Evolutionary conservation across 345 rosid species (phyloP), one percentile per base, ranked within the genome.

Genomic region (Streptanthus diversifolius): DNA sequence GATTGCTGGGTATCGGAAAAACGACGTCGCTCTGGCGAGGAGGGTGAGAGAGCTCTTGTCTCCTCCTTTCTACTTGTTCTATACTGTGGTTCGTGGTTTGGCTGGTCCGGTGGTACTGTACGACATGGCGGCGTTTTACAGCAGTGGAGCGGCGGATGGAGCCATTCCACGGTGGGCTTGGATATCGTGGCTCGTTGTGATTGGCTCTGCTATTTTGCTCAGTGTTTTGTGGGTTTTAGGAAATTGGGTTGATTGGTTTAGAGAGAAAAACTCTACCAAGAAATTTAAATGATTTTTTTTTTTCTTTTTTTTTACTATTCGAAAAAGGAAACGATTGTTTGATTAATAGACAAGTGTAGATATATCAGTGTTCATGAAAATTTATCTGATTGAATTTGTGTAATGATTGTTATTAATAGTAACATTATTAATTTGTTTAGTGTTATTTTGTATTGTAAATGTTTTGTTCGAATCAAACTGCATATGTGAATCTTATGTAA

Each of bases 141-240:
- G 70, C 0, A 81, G 75, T 4, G 88, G 85, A 8, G 81, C 57
- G 36, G 86, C 76, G 32, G 72, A 72, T 4, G 75, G 68, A 78
- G 72, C 71, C 45, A 36, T 91, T 65, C 95, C 96, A 7, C 53
- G 44, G 68, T 93, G 98, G 98, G 92, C 83, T 56, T 85, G 98
- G 98, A 7, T 72, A n/a, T 93, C 96, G 52, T 89, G 98, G 98
- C 79, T 85, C 43, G 58, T 83, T 71, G 86, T 93, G 39, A 86
- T 80, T 65, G 83, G 57, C 1, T 57, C 66, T 18, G 96, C 90
- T 59, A 84, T 88, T 32, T 40, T 83, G 69, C 80, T 82, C 63
- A 89, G 97, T 77, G 33, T 85, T 21, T 54, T 82, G 41, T 90
- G 98, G 98, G 80, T 87, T 48, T 69, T 68, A 14, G 77, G 78